Evolutionary conservation across 352 stramenopile genomes (phyloP), one percentile per base, ranked within the genome.

Genomic region (Phytophthora nicotianae): DNA sequence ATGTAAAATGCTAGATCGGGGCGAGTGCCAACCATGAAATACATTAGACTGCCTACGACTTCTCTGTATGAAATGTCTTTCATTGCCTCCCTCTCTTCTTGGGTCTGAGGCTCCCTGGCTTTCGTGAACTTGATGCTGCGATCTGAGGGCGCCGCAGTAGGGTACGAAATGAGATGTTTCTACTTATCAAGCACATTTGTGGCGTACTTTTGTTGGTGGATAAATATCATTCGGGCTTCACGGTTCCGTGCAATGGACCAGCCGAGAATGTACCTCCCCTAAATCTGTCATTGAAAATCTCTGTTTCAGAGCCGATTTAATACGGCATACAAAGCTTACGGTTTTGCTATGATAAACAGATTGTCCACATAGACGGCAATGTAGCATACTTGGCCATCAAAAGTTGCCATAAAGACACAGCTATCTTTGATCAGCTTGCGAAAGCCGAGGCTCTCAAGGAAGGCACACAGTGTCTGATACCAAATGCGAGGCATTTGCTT

Each of bases 241-340:
- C 32, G 40, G 6, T 29, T 62, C 27, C 43, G 14, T 21, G 21
- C 37, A 43, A 43, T 43, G 1, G 37, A 43, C 16, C 16, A 21
- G n/a, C 16, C 37, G 37, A 43, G 14, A n/a, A 43, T 43, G n/a
- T 21, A 19, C 37, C 37, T 43, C 37, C 37, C 37, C 37, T 43
- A 43, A 21, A 43, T 43, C 37, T 43, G 37, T 20, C 37, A 21
- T 43, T 21, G 37, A 43, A 21, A 23, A 43, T 21, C 7, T 43
- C n/a, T 43, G 37, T 13, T 38, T 38, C 9, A 55, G 23, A 45
- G 43, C 45, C 1, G 55, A 24, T 57, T 37, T 63, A 19, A 54
- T 19, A 13, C 49, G 4, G 40, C 13, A 14, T 2, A 60, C 8
- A 27, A 60, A 19, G 3, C 14, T 0, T 41, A 9, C n/a, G 17